phyloP scores from a whole-genome alignment of 257 asterid species.

The Solanum okadae region DNA sequence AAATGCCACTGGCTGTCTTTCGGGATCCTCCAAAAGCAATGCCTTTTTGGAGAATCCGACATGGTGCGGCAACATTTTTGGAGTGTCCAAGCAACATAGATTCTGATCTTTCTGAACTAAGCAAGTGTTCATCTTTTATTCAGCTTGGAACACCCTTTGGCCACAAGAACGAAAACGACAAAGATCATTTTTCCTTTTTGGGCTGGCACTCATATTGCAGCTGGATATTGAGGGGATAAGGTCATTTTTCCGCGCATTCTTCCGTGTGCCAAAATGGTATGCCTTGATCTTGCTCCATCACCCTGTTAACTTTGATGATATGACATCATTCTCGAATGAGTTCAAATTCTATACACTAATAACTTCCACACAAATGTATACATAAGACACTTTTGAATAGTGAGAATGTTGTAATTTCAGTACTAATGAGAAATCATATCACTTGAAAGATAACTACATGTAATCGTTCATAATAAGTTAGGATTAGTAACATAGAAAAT shows the following conservation, averaged over 20 bases:
- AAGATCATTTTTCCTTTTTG: constrained; percentile 91
- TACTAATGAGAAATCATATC: not conserved
- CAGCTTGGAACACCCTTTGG: constrained; percentile 99
- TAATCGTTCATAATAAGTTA: not conserved
- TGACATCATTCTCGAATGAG: not conserved
- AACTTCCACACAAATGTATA: not conserved
- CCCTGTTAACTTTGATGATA: not conserved
- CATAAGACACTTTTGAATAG: not conserved
- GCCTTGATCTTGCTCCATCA: not conserved
- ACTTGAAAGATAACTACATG: not conserved
- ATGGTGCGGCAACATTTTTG: not conserved
- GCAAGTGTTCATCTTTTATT: not conserved
- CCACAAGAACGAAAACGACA: constrained; percentile 93
- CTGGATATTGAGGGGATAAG: constrained; percentile 83
- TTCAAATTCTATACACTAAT: not conserved
- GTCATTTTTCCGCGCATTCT: constrained; percentile 76
- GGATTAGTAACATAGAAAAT: not conserved
- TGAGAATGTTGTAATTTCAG: not conserved
- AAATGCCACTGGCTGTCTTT: not conserved
- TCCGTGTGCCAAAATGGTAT: constrained; percentile 84
- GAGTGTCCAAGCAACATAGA: not conserved
- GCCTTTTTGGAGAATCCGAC: not conserved
- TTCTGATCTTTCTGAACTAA: not conserved
- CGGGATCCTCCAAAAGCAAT: not conserved
- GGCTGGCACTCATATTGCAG: constrained; percentile 85